Percentiles rank a stretch among this genome's conserved stretches.
These are phyloP conservation scores for Leucocoprinus leucothites DNA, from an alignment of 768 basidiomycete species.

Conservation along the genomic window DNA sequence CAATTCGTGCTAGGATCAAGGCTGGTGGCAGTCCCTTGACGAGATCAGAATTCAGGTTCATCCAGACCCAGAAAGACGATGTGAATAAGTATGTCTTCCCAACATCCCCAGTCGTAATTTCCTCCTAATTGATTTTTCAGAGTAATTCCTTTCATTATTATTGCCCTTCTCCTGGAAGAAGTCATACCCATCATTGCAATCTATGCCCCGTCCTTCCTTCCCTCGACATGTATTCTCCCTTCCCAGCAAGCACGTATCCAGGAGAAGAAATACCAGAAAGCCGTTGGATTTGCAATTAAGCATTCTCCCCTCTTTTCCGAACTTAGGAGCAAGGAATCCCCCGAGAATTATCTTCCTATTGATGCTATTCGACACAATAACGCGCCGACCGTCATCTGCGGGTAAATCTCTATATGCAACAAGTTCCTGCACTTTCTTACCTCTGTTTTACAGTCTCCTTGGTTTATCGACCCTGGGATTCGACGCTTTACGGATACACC, in stretches of 20 bases:
- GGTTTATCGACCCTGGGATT: constrained; percentile 43
- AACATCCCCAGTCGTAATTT: neutral
- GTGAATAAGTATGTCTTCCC: constrained; percentile 54
- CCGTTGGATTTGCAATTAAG: constrained; percentile 32
- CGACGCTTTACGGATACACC: constrained; percentile 38
- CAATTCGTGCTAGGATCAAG: constrained; percentile 53
- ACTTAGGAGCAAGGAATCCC: constrained; percentile 29
- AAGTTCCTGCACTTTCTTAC: constrained; percentile 8
- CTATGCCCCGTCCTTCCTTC: constrained; percentile 80
- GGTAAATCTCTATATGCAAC: constrained; percentile 37
- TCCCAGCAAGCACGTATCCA: constrained; percentile 70
- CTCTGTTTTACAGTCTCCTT: constrained; percentile 27
- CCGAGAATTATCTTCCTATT: constrained; percentile 32
- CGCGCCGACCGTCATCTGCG: constrained; percentile 48
- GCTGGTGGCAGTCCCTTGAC: constrained; percentile 62
- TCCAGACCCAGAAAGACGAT: constrained; percentile 64
- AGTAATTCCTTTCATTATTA: constrained; percentile 75
- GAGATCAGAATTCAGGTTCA: constrained; percentile 67
- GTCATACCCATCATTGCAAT: constrained; percentile 80
- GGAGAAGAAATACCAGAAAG: constrained; percentile 48
- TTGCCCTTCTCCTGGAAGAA: constrained; percentile 76
- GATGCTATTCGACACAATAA: constrained; percentile 24
- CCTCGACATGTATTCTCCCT: constrained; percentile 83
- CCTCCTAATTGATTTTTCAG: no score
- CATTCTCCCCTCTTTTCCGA: constrained; percentile 33